Conservation (phyloP, 257 asterid genomes). For the Scutellaria galericulata region DNA sequence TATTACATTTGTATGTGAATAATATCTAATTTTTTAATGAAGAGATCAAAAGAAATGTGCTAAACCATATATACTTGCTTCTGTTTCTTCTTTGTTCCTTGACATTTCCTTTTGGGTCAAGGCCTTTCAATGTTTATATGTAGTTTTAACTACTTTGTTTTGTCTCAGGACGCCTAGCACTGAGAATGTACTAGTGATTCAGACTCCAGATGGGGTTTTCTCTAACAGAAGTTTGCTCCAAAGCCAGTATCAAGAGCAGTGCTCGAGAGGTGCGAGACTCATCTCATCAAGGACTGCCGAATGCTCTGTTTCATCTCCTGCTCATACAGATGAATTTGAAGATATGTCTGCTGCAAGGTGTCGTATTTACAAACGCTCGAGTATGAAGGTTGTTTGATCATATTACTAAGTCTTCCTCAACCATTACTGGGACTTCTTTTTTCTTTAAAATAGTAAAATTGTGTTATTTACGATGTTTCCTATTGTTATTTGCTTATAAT, state of each 20-base stretch:
- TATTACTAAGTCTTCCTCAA: slow-evolving; percentile 27
- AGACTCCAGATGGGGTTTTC: slow-evolving; percentile 69
- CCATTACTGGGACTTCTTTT: not conserved
- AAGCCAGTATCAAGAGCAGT: slow-evolving; percentile 63
- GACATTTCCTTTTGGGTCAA: slow-evolving; percentile 1
- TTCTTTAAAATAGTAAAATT: not conserved
- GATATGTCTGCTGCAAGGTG: slow-evolving; percentile 86
- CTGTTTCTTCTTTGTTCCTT: slow-evolving; percentile 15
- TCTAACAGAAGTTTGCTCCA: slow-evolving; percentile 60
- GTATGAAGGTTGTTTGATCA: slow-evolving; percentile 53
- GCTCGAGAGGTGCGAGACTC: slow-evolving; percentile 67
- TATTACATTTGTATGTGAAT: not conserved
- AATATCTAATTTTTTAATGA: slow-evolving; percentile 8
- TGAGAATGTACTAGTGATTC: slow-evolving; percentile 78
- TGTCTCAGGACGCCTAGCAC: slow-evolving; percentile 73
- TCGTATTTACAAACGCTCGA: slow-evolving; percentile 62
- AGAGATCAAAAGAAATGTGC: not conserved
- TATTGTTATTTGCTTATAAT: slow-evolving; percentile 14
- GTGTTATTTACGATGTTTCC: not conserved
- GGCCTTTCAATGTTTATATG: slow-evolving; percentile 4
- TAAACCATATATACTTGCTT: not conserved
- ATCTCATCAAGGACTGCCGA: slow-evolving; percentile 59
- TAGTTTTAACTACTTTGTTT: slow-evolving; percentile 26
- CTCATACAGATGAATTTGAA: slow-evolving; percentile 52
- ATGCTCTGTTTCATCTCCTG: slow-evolving; percentile 54